These are phyloP conservation scores for Claviceps sp. DNA, from an alignment of 2,329 filamentous ascomycete species.

Conservation along the genomic window DNA sequence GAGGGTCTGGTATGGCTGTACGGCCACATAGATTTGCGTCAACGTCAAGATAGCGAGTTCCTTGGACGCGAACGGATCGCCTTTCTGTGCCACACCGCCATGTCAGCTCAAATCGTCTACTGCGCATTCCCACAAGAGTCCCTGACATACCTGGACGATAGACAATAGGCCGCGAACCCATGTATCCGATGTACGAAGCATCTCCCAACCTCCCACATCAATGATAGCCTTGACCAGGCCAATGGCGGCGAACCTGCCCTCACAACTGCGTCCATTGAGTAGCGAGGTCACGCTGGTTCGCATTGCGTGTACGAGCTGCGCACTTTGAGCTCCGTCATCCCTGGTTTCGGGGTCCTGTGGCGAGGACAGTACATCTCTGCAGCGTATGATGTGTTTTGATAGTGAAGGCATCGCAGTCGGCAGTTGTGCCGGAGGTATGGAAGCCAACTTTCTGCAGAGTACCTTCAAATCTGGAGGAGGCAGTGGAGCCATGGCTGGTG, in stretches of 20 bases:
- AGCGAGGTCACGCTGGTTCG: conserved; percentile 67
- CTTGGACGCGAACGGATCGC: conserved; percentile 62
- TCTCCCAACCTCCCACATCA: conserved; percentile 75
- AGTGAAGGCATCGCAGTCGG: conserved; percentile 61
- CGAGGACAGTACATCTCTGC: conserved; percentile 47
- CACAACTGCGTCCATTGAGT: conserved; percentile 59
- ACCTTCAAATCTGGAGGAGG: conserved; percentile 45
- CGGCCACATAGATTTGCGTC: conserved; percentile 70
- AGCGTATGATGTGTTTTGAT: conserved; percentile 43
- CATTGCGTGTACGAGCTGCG: conserved; percentile 66
- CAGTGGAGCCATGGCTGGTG: conserved; percentile 1
- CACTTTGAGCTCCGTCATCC: conserved; percentile 47
- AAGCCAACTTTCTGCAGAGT: conserved; percentile 56
- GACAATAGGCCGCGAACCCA: conserved; percentile 70
- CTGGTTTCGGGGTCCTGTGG: conserved; percentile 48
- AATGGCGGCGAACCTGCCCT: conserved; percentile 66
- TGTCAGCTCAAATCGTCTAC: not conserved
- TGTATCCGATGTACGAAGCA: conserved; percentile 55
- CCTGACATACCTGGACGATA: conserved; percentile 51
- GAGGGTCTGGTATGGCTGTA: conserved; percentile 70
- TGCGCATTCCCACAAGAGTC: not conserved
- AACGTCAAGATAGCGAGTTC: conserved; percentile 65
- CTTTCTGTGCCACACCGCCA: conserved; percentile 43
- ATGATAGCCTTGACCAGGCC: conserved; percentile 68
- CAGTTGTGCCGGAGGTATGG: conserved; percentile 58